phyloP scores from a whole-genome alignment of 805 yeast genomes.

The Lachancea thermotolerans region DNA sequence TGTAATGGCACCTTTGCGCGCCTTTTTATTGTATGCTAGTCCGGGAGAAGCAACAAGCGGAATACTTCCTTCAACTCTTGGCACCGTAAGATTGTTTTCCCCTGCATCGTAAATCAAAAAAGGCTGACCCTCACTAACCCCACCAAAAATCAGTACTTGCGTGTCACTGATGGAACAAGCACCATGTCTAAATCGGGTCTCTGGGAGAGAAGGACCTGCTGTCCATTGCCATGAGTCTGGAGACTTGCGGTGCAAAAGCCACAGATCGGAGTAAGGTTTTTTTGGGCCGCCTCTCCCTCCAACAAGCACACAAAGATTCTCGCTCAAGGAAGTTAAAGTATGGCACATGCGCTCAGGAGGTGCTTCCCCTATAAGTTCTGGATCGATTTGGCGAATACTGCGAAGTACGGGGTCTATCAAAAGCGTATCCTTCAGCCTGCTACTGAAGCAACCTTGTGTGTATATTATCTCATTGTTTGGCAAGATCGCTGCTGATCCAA shows the following conservation, averaged over 20 bases:
- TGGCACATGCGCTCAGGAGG: conserved; percentile 52
- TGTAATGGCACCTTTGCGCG: conserved; percentile 14
- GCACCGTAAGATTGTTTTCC: conserved; percentile 14
- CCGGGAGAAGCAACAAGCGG: conserved; percentile 16
- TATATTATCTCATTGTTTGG: conserved; percentile 7
- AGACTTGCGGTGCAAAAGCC: conserved; percentile 28
- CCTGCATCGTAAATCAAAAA: conserved; percentile 18
- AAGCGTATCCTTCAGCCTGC: conserved; percentile 21
- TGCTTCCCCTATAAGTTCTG: not conserved
- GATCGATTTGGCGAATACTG: not conserved
- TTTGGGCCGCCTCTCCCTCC: conserved; percentile 71
- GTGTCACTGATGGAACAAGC: conserved; percentile 28
- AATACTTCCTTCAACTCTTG: conserved; percentile 41
- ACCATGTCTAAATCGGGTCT: conserved; percentile 47
- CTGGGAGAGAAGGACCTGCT: conserved; percentile 34
- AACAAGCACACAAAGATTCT: conserved; percentile 34
- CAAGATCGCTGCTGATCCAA: conserved; percentile 17
- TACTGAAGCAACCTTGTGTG: conserved; percentile 34
- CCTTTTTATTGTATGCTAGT: conserved; percentile 12
- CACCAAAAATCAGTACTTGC: conserved; percentile 46
- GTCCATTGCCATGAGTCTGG: conserved; percentile 35
- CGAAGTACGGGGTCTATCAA: not conserved
- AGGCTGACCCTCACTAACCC: conserved; percentile 25
- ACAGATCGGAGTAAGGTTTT: conserved; percentile 37
- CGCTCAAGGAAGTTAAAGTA: conserved; percentile 35